These are phyloP conservation scores for Nakaseomyces glabratus DNA, from an alignment of 1,139 yeast genomes.

Conservation along the genomic window DNA sequence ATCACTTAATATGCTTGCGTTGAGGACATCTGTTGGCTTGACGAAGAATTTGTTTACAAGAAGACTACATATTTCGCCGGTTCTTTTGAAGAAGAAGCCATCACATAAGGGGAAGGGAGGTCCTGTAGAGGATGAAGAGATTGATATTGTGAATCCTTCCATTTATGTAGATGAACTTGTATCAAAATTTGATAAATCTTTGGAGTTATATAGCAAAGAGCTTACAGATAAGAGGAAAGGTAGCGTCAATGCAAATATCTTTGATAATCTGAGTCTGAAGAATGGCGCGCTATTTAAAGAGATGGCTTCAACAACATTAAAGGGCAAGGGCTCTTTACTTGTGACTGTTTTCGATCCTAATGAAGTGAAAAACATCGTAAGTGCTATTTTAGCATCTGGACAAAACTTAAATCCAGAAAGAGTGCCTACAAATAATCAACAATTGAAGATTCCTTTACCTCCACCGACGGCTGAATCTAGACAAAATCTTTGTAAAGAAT, in stretches of 20 bases:
- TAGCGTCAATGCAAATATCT: conserved; percentile 54
- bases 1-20: neutral
- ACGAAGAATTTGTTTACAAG: neutral
- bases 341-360: conserved; percentile 80
- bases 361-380: conserved; percentile 57
- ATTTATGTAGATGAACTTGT: conserved; percentile 37
- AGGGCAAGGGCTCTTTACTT: conserved; percentile 57
- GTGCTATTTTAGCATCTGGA: conserved; percentile 58
- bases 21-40: neutral
- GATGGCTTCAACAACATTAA: conserved; percentile 67
- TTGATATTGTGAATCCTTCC: conserved; percentile 32
- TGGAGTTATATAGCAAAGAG: conserved; percentile 47
- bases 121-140: conserved; percentile 20
- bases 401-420: conserved; percentile 72
- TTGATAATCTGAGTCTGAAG: conserved; percentile 50
- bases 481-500: conserved; percentile 45
- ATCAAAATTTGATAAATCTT: conserved; percentile 39
- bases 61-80: neutral
- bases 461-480: conserved; percentile 66
- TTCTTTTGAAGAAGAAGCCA: conserved; percentile 5
- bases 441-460: conserved; percentile 66
- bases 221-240: conserved; percentile 61
- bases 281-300: conserved; percentile 44
- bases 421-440: conserved; percentile 63
- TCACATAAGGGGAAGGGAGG: conserved; percentile 9